phyloP scores from a whole-genome alignment of 2,329 filamentous ascomycete species.

The Talaromyces amestolkiae region DNA sequence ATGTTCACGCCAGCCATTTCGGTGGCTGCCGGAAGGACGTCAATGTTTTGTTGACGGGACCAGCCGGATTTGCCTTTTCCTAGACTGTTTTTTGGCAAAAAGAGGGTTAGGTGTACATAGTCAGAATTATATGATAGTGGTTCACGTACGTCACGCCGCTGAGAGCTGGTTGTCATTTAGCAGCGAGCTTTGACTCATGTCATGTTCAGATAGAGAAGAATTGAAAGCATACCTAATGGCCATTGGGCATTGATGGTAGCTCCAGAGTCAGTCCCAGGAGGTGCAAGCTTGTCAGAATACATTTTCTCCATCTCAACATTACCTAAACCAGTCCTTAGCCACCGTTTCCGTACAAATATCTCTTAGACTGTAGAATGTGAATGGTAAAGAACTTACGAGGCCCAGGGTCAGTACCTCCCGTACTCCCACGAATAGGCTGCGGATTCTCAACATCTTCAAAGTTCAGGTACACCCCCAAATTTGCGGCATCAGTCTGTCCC shows the following conservation, averaged over 20 bases:
- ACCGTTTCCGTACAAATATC: neutral
- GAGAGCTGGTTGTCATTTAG: slow-evolving; percentile 31
- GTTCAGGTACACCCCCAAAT: slow-evolving; percentile 55
- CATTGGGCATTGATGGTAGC: slow-evolving; percentile 48
- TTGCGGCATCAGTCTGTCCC: slow-evolving; percentile 51
- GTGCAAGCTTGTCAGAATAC: slow-evolving; percentile 55
- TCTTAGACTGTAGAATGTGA: neutral
- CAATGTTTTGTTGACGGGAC: slow-evolving; percentile 55
- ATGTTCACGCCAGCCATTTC: slow-evolving; percentile 60
- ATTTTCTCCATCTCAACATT: slow-evolving; percentile 53
- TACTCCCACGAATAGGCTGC: slow-evolving; percentile 55
- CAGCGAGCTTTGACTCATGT: neutral
- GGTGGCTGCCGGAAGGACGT: slow-evolving; percentile 50
- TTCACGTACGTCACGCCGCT: slow-evolving; percentile 44
- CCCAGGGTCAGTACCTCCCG: slow-evolving; percentile 53
- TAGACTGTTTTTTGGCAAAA: slow-evolving; percentile 26
- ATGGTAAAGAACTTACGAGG: slow-evolving; percentile 36
- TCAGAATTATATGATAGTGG: neutral
- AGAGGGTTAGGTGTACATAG: neutral
- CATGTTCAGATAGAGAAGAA: neutral
- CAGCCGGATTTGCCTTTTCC: slow-evolving; percentile 51
- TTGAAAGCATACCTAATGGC: slow-evolving; percentile 47
- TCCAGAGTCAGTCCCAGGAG: slow-evolving; percentile 52
- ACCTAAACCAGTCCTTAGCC: slow-evolving; percentile 25
- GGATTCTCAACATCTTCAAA: slow-evolving; percentile 53